Evolutionary conservation across 169 alveolate species (phyloP), one percentile per base, ranked within the genome.

Genomic region (Cryptosporidium canis): DNA sequence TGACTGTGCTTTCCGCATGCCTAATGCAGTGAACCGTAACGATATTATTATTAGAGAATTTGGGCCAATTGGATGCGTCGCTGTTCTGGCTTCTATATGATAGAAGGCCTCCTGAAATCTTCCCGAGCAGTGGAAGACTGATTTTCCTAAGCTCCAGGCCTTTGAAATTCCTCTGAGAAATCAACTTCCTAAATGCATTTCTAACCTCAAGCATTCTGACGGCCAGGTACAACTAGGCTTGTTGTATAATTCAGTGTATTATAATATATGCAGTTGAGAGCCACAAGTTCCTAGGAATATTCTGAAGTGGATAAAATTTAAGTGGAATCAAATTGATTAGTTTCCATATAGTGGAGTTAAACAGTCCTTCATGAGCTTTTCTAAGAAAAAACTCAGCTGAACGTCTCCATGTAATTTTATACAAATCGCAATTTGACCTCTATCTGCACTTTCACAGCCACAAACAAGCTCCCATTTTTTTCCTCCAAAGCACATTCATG

Each of bases 1-100:
- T 77, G 11, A 55, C 37, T 11, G 66, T 27, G 39, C 87, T 77
- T n/a, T 77, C 87, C 14, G 87, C 68, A 58, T 77, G 87, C 1
- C 87, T 21, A n/a, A 77, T 24, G 1, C 68, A 56, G 45, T 77
- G 72, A 16, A 77, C 0, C 14, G 72, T 58, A 5, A 77, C 14
- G 14, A 39, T 41, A 29, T 77, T 77, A 16, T 48, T 77, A 27
- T 61, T 29, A 21, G 39, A 31, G 33, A 16, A 7, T 18, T 11
- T 51, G n/a, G 63, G 35, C 2, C 18, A 12, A 4, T 51, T 21
- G 1, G 9, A 21, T 51, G 24, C 8, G 24, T 0, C 63, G 24
- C 18, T 51, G 63, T 12, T 21, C 24, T 51, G 63, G n/a, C 24
- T 51, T 0, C 24, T 33, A 24, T 21, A 3, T 14, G 33, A 18